Base-by-base conservation (phyloP, 202 grass and related monocot genomes). In the Alloteropsis angusta region DNA sequence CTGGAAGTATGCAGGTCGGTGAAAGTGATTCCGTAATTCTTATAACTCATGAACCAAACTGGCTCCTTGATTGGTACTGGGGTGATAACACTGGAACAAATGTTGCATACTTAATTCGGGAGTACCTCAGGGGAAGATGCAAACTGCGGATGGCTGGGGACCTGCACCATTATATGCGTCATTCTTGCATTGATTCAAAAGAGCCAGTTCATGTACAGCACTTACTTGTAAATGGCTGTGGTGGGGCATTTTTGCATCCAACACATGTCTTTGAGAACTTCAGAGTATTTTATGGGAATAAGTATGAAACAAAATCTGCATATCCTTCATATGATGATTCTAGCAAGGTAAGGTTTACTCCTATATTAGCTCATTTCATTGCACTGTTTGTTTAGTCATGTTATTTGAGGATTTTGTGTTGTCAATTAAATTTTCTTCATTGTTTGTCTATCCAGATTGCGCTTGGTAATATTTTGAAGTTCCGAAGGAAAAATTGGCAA, bases 11-110 rank as follows among this genome's bases (percentile, higher is more conserved):
- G 80, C 84, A 98, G 96, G 72, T 98, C 23, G 87, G 87, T 80
- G 80, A 90, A 79, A 90, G 57, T 76, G 96, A 98, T 81, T 89
- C 87, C 2, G 92, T 98, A 19, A 89, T 98, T 84, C 62, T 98
- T 64, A 95, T 98, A 85, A 98, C 96, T 9, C 92, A 98, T 89
- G 96, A 98, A 71, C 96, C 96, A 72, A 98, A 76, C 65, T 98
- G 96, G 96, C 87, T 98, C 84, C 96, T 98, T 18, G 92, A 98
- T 83, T 95, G 96, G 96, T 98, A 95, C 75, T 98, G 96, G 95
- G 72, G 72, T 70, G 95, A 98, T 76, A 85, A 19, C 37, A 95
- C 84, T 78, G 95, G 96, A 38, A 83, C 84, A 66, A 98, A 98
- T 14, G 84, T 93, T 19, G 39, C 92, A 53, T 92, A 98, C 84